These are phyloP conservation scores for Pyrenophora teres DNA, from an alignment of 2,329 filamentous ascomycete species.

Conservation along the genomic window DNA sequence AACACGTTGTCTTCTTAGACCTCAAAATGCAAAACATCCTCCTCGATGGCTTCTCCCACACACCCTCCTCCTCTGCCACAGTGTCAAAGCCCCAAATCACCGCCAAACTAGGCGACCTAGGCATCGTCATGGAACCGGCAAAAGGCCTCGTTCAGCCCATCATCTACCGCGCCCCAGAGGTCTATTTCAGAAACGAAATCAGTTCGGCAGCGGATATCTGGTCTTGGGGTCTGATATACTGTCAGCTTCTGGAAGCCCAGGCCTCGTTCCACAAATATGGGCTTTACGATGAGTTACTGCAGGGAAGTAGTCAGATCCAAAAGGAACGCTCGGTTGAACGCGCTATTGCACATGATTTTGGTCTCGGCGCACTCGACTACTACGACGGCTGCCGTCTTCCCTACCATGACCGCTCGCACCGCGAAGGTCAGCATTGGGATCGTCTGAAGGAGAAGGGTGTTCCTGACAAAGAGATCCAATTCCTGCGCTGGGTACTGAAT, in stretches of 20 bases:
- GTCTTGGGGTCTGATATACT: slow-evolving; percentile 17
- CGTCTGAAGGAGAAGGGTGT: slow-evolving; percentile 8
- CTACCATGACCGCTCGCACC: slow-evolving; percentile 6
- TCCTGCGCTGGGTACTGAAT: slow-evolving; percentile 13
- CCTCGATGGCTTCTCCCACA: slow-evolving; percentile 9
- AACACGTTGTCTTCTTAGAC: neutral
- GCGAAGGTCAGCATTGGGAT: slow-evolving; percentile 16
- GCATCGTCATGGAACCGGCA: slow-evolving; percentile 18
- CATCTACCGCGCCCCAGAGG: slow-evolving; percentile 16
- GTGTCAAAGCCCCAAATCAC: slow-evolving; percentile 6
- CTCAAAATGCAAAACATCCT: slow-evolving; percentile 18
- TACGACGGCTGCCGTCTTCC: slow-evolving; percentile 12
- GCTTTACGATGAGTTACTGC: slow-evolving; percentile 10
- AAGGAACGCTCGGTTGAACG: slow-evolving; percentile 11
- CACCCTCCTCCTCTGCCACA: neutral
- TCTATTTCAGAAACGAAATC: slow-evolving; percentile 18
- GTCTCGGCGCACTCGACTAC: slow-evolving; percentile 1
- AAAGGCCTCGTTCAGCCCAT: slow-evolving; percentile 16
- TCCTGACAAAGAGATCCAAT: slow-evolving; percentile 10
- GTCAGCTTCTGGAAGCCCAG: slow-evolving; percentile 16
- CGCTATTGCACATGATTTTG: slow-evolving; percentile 15
- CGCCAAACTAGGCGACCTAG: slow-evolving; percentile 13
- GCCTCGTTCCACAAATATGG: slow-evolving; percentile 14
- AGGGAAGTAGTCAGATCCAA: slow-evolving; percentile 5
- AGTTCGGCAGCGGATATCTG: slow-evolving; percentile 14